phyloP scores from a whole-genome alignment of 192 early-diverging fungal species.

The Linderina pennispora region DNA sequence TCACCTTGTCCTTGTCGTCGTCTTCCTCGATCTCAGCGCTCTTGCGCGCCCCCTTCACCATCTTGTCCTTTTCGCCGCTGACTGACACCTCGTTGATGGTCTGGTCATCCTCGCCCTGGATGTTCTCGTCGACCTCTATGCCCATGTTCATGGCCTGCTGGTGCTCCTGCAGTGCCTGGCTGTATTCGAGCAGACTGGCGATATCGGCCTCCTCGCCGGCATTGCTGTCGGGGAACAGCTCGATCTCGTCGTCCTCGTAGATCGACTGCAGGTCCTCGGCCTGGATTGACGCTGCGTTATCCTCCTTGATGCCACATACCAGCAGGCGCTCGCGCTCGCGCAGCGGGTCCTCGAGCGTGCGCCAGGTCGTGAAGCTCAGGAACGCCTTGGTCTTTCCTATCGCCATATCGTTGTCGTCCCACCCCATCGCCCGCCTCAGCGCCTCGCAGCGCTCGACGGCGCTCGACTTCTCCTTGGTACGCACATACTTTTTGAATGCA shows the following conservation, averaged over 20 bases:
- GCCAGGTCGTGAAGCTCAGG: conserved; percentile 74
- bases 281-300: conserved; percentile 4
- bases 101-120: conserved; percentile 41
- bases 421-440: conserved; percentile 54
- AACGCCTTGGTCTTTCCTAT: conserved; percentile 62
- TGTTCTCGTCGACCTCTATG: too few species aligned
- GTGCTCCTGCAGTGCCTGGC: conserved; percentile 35
- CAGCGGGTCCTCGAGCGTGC: conserved; percentile 75
- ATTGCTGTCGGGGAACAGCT: conserved; percentile 33
- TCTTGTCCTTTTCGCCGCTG: too few species aligned
- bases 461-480: conserved; percentile 43
- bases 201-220: conserved; percentile 31
- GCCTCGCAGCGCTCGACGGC: conserved; percentile 42
- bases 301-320: conserved; percentile 37
- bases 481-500: conserved; percentile 49
- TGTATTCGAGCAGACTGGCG: conserved; percentile 40
- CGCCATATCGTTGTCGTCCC: conserved; percentile 51
- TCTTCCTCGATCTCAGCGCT: conserved; percentile 34
- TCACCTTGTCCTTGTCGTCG: conserved; percentile 42
- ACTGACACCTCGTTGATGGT: conserved; percentile 40
- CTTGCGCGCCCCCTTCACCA: conserved; percentile 13
- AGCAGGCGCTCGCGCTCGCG: conserved; percentile 59
- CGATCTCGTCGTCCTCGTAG: conserved; percentile 38
- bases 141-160: too few species aligned
- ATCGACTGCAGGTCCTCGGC: conserved; percentile 47